Percentiles rank a stretch among this genome's conserved stretches.
Conservation (phyloP, 306 rosid genomes). For the cucumber (Cucumis sativus) region Cucumber_9930_V3 NC_026661.2:318001-318500, state of each 20-base stretch:
- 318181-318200: background rate
- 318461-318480: background rate
- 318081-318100: background rate
- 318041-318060: background rate
- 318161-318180: background rate
- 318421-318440: background rate
- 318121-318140: background rate
- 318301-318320: background rate
- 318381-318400: background rate
- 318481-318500: background rate
- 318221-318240: background rate
- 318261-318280: background rate
- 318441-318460: no score
- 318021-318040: constrained; percentile 26
- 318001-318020: constrained; percentile 96
- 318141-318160: background rate
- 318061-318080: background rate
- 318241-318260: background rate
- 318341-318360: background rate
- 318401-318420: background rate
- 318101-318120: background rate
- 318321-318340: background rate
- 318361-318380: background rate
- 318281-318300: background rate
- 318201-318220: background rate